Conservation (phyloP, 2,329 filamentous ascomycete species). For the Epichloe sp. region DNA sequence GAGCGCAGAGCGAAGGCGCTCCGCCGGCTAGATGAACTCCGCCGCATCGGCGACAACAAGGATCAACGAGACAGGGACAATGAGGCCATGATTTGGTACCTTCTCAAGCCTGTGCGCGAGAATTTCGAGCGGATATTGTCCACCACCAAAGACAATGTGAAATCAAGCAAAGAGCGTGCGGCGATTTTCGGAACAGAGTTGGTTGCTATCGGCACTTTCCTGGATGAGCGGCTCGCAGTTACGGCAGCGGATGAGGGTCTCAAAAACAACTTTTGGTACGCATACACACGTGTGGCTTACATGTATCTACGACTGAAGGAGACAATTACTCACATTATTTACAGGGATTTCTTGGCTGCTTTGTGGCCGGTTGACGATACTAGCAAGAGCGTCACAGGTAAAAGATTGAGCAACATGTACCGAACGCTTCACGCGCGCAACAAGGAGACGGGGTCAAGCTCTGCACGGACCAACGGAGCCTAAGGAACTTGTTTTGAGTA, state of each 20-base stretch:
- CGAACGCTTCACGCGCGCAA: conserved; percentile 24
- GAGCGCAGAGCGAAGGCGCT: conserved; percentile 29
- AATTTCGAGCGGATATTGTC: conserved; percentile 46
- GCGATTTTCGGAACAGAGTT: conserved; percentile 48
- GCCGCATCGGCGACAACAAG: conserved; percentile 34
- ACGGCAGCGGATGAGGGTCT: conserved; percentile 27
- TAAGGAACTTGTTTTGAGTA: not conserved
- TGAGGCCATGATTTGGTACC: conserved; percentile 33
- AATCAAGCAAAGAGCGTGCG: conserved; percentile 47
- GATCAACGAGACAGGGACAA: conserved; percentile 33
- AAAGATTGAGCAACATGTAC: conserved; percentile 32
- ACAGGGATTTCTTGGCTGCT: conserved; percentile 31
- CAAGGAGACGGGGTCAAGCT: conserved; percentile 16
- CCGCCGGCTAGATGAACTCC: conserved; percentile 28
- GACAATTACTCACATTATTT: conserved; percentile 10
- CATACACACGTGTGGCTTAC: not conserved
- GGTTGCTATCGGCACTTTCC: conserved; percentile 48
- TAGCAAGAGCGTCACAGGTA: conserved; percentile 29
- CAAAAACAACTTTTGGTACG: conserved; percentile 39
- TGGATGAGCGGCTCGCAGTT: conserved; percentile 33
- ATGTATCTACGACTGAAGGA: not conserved
- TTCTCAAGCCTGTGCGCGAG: conserved; percentile 44
- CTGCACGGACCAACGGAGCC: conserved; percentile 20
- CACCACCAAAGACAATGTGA: conserved; percentile 49
- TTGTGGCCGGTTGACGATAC: conserved; percentile 34